phyloP scores from a whole-genome alignment of 768 basidiomycete genomes.

The Solioccasus polychromus region DNA sequence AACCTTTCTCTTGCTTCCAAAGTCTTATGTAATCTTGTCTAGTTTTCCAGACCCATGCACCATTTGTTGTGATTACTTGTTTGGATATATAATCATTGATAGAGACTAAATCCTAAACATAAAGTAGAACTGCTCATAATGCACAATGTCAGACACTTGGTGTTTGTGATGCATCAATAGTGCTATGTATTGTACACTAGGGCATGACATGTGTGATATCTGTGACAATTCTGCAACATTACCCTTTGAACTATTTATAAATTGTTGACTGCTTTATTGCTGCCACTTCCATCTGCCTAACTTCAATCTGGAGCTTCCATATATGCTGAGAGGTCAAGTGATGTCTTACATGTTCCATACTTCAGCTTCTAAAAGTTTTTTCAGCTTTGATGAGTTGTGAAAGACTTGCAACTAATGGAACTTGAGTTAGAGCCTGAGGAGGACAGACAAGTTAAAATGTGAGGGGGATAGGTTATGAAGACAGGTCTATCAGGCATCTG shows the following conservation, averaged over 20 bases:
- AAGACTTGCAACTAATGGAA: background rate
- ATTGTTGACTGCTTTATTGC: background rate
- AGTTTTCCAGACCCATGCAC: no score
- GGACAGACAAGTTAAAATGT: background rate
- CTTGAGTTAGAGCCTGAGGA: background rate
- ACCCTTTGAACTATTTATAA: background rate
- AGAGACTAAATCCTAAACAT: no score
- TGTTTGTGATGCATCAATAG: constrained; percentile 4
- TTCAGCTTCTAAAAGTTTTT: background rate
- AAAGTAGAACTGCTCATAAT: constrained; percentile 11
- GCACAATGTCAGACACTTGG: background rate
- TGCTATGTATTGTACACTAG: background rate
- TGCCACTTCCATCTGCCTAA: background rate
- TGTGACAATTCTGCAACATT: background rate
- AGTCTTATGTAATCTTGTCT: no score
- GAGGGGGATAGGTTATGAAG: background rate
- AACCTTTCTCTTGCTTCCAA: no score
- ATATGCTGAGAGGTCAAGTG: background rate
- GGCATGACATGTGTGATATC: constrained; percentile 3
- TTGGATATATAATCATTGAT: no score
- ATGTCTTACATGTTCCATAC: background rate
- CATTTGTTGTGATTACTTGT: no score
- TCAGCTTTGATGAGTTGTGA: background rate
- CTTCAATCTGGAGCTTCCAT: background rate
- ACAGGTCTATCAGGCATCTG: background rate